These are phyloP conservation scores for Mortierella sp. DNA, from an alignment of 371 early-diverging fungal genomes.

Conservation along the genomic window DNA sequence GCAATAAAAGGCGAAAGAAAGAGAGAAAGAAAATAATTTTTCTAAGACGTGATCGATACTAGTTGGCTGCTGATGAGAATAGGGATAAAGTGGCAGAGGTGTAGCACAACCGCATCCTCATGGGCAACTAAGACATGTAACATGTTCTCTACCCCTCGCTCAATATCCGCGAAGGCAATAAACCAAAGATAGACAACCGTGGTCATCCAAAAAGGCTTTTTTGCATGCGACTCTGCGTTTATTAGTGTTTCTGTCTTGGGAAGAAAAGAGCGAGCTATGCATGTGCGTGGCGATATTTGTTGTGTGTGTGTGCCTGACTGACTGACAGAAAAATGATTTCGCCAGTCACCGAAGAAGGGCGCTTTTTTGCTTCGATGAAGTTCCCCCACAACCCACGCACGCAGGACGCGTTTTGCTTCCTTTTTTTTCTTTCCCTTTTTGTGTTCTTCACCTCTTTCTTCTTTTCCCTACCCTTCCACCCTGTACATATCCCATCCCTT, in stretches of 20 bases:
- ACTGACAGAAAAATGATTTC: background rate
- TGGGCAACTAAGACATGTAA: too few species aligned
- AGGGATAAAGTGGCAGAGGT: too few species aligned
- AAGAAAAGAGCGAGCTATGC: too few species aligned
- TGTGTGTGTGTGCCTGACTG: background rate
- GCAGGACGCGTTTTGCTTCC: background rate
- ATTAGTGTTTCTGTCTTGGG: too few species aligned
- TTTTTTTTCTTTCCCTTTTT: background rate
- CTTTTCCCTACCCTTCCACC: background rate
- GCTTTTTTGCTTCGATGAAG: too few species aligned
- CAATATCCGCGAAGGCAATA: too few species aligned
- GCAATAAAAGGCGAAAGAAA: background rate
- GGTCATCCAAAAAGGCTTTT: too few species aligned
- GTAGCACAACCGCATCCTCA: too few species aligned
- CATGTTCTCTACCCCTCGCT: too few species aligned
- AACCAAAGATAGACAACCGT: too few species aligned
- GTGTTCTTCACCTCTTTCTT: background rate
- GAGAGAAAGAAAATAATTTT: background rate
- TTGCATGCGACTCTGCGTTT: too few species aligned
- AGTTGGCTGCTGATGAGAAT: background rate
- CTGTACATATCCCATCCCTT: background rate
- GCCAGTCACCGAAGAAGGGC: slow-evolving; percentile 6
- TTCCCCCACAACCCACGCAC: background rate
- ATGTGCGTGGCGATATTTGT: background rate
- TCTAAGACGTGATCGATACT: background rate